Evolutionary conservation across 257 asterid species (phyloP), one percentile per base, ranked within the genome.

Genomic region (Lavandula angustifolia): DNA sequence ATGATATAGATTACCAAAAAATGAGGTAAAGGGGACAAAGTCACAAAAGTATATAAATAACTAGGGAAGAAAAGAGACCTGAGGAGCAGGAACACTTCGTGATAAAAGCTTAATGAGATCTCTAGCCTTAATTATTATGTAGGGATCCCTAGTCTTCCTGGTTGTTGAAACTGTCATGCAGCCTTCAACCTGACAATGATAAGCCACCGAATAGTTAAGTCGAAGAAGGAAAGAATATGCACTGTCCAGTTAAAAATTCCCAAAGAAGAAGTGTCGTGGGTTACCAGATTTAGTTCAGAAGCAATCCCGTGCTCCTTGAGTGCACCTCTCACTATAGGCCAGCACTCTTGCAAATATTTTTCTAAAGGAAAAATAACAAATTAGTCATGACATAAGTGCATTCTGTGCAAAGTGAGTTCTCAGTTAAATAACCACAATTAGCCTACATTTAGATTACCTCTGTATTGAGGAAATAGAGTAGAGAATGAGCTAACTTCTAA

Each of bases 1-100:
- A 37, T 50, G 61, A 41, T 47, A 9, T 48, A 11, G 44, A 54
- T 18, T 40, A 57, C 59, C 66, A 54, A 8, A 13, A 16, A 57
- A 22, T 22, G 41, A 57, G 31, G 46, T 49, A 48, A 8, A 41
- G 51, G 22, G 27, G 27, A 22, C 27, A 22, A 22, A 22, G 1
- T 2, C 27, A 13, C 64, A 56, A 47, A n/a, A 34, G 55, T 33
- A 10, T 44, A 71, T 37, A 50, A 17, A 18, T 34, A 50, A 41
- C 22, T 1, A 59, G 9, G 50, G 17, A 7, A 5, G 42, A 13
- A 41, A 40, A 29, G 51, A 61, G 11, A 91, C 98, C 96, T 91
- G 98, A 68, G 95, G 88, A 60, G 95, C 95, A 68, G 96, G 96
- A 73, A 92, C 95, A 76, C 98, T 92, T 82, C 98, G 80, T 40